Evolutionary conservation across 768 basidiomycete species (phyloP).

Genomic region (Galerina marginata): DNA sequence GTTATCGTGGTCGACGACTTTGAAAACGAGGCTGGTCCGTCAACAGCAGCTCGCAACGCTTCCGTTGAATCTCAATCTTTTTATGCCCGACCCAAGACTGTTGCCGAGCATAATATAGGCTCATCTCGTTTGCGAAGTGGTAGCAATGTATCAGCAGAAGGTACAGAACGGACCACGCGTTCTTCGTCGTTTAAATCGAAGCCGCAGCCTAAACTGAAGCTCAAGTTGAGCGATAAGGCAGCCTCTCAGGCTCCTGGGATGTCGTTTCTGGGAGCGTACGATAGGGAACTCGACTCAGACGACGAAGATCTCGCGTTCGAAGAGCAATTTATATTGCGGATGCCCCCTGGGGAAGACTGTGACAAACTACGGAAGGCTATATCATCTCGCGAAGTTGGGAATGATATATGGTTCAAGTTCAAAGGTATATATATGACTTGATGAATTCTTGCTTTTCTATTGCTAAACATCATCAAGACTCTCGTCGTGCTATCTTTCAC

Average conservation of each 20-base stretch:
- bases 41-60: slow-evolving; percentile 25
- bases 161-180: slow-evolving; percentile 60
- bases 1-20: slow-evolving; percentile 67
- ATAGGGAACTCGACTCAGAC: slow-evolving; percentile 93
- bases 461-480: slow-evolving; percentile 57
- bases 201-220: slow-evolving; percentile 79
- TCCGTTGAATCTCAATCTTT: slow-evolving; percentile 18
- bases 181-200: slow-evolving; percentile 55
- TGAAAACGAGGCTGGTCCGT: slow-evolving; percentile 46
- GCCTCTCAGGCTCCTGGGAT: slow-evolving; percentile 82
- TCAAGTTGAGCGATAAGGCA: slow-evolving; percentile 86
- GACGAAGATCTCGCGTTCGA: slow-evolving; percentile 95
- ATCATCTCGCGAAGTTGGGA: slow-evolving; percentile 72
- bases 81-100: slow-evolving; percentile 29
- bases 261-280: slow-evolving; percentile 90
- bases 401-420: slow-evolving; percentile 98
- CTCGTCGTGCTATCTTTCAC: slow-evolving; percentile 89
- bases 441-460: background rate
- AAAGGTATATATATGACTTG: slow-evolving; percentile 62
- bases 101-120: slow-evolving; percentile 30
- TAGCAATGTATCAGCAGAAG: slow-evolving; percentile 33
- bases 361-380: slow-evolving; percentile 85
- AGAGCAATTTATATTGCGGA: slow-evolving; percentile 93
- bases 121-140: slow-evolving; percentile 41
- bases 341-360: slow-evolving; percentile 85